These are phyloP conservation scores for Macrophomina pseudophaseolina DNA, from an alignment of 2,329 filamentous ascomycete species.

Conservation along the genomic window DNA sequence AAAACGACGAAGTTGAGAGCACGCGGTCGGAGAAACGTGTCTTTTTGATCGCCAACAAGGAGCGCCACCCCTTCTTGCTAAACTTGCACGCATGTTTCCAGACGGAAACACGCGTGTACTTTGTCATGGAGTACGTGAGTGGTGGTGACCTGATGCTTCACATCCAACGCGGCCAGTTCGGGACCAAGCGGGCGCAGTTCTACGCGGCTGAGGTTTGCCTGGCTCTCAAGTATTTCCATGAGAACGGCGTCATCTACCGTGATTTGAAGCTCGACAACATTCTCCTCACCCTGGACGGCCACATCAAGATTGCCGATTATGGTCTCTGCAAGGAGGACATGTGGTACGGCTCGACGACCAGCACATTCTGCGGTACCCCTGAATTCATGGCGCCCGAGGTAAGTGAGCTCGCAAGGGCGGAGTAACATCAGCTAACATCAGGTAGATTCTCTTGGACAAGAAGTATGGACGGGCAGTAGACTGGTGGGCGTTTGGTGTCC, in stretches of 20 bases:
- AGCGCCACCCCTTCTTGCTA: constrained; percentile 92
- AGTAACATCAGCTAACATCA: constrained; percentile 24
- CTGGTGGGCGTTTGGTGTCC: constrained; percentile 99
- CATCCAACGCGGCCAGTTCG: constrained; percentile 96
- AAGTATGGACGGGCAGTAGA: constrained; percentile 97
- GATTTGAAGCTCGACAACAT: constrained; percentile 87
- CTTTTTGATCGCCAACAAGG: constrained; percentile 95
- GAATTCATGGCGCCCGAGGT: constrained; percentile 99
- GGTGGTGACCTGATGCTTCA: constrained; percentile 99
- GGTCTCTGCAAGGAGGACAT: constrained; percentile 99
- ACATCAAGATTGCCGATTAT: constrained; percentile 98
- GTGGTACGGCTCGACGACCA: constrained; percentile 97
- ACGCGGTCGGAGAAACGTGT: constrained; percentile 97
- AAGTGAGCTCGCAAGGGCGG: constrained; percentile 28
- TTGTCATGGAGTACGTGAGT: constrained; percentile 99
- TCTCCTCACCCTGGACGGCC: constrained; percentile 88
- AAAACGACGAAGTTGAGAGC: constrained; percentile 98
- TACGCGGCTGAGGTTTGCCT: constrained; percentile 97
- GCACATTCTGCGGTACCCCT: constrained; percentile 98
- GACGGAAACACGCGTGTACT: constrained; percentile 97
- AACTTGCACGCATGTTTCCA: constrained; percentile 98
- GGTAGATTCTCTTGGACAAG: constrained; percentile 91
- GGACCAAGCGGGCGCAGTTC: constrained; percentile 95
- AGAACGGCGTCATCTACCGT: constrained; percentile 97
- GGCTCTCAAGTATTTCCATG: constrained; percentile 98